phyloP scores from a whole-genome alignment of 192 early-diverging fungal genomes.

The Helicostylum pulchrum region DNA sequence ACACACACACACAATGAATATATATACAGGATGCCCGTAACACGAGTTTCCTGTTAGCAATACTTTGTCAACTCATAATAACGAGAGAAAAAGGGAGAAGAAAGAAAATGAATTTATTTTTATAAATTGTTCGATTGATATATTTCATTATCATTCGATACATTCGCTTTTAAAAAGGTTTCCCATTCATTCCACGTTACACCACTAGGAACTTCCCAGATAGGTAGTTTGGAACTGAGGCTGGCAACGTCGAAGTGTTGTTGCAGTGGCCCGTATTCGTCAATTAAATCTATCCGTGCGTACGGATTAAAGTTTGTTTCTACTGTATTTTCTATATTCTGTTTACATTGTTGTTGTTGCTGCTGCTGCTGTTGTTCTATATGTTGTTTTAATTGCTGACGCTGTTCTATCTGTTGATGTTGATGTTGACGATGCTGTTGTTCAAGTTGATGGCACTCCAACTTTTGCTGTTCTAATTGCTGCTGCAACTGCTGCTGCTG shows the following conservation, averaged over 20 bases:
- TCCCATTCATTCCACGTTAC: constrained; percentile 18
- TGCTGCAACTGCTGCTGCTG: neutral
- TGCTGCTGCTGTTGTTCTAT: neutral
- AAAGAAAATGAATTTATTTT: neutral
- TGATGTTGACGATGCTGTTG: neutral
- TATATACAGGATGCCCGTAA: too few relatives aligned
- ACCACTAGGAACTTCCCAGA: constrained; percentile 14
- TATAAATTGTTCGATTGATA: neutral
- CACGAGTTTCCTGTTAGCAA: too few relatives aligned
- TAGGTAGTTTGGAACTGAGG: neutral
- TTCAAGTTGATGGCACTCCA: neutral
- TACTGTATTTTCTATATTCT: neutral
- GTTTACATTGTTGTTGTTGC: neutral
- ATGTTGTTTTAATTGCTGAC: neutral
- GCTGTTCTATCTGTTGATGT: neutral
- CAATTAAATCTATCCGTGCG: neutral
- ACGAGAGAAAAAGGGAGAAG: neutral
- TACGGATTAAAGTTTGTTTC: neutral
- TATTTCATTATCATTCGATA: constrained; percentile 3
- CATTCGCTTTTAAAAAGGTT: neutral
- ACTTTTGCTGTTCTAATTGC: neutral
- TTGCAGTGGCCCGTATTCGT: neutral
- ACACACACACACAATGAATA: too few relatives aligned
- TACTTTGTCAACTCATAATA: neutral
- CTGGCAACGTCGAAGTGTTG: constrained; percentile 2